phyloP scores from a whole-genome alignment of 2,329 filamentous ascomycete species.

The Epichloe aotearoae region DNA sequence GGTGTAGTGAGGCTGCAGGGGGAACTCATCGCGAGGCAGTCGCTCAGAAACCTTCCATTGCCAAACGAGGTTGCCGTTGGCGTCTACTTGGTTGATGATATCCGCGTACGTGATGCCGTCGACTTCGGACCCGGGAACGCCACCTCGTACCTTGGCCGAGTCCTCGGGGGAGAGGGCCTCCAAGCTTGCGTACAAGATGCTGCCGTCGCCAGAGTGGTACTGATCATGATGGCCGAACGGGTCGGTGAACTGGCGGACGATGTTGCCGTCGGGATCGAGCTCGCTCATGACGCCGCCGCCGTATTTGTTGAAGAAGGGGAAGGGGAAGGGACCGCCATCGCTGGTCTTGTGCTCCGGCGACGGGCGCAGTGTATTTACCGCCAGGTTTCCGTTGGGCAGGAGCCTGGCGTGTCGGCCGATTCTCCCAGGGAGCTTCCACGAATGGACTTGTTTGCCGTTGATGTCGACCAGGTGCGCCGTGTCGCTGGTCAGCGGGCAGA shows the following conservation, averaged over 20 bases:
- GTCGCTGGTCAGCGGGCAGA: slow-evolving; percentile 16
- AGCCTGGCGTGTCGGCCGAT: slow-evolving; percentile 16
- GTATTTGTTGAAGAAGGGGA: slow-evolving; percentile 19
- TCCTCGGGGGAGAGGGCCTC: slow-evolving; percentile 13
- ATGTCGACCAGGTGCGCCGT: slow-evolving; percentile 15
- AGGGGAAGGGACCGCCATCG: slow-evolving; percentile 12
- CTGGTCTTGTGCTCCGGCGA: slow-evolving; percentile 7
- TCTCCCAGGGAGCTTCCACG: slow-evolving; percentile 17
- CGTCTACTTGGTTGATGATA: slow-evolving; percentile 17
- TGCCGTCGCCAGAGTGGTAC: slow-evolving; percentile 15
- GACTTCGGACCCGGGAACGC: slow-evolving; percentile 13
- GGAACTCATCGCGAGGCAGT: slow-evolving; percentile 15
- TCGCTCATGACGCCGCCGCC: slow-evolving; percentile 18
- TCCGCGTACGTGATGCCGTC: slow-evolving; percentile 17
- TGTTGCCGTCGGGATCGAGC: slow-evolving; percentile 12
- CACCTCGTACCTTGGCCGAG: slow-evolving; percentile 15
- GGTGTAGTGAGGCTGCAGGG: slow-evolving; percentile 17
- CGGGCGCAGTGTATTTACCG: slow-evolving; percentile 15
- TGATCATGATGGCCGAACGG: slow-evolving; percentile 17
- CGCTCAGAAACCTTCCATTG: slow-evolving; percentile 18
- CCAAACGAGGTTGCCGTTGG: slow-evolving; percentile 12
- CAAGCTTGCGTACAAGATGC: slow-evolving; percentile 15
- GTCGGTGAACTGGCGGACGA: slow-evolving; percentile 15
- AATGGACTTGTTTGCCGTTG: slow-evolving; percentile 15
- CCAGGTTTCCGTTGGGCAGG: slow-evolving; percentile 16